Base-by-base conservation (phyloP, 129 eudicot species). In the Calendula officinalis region DNA sequence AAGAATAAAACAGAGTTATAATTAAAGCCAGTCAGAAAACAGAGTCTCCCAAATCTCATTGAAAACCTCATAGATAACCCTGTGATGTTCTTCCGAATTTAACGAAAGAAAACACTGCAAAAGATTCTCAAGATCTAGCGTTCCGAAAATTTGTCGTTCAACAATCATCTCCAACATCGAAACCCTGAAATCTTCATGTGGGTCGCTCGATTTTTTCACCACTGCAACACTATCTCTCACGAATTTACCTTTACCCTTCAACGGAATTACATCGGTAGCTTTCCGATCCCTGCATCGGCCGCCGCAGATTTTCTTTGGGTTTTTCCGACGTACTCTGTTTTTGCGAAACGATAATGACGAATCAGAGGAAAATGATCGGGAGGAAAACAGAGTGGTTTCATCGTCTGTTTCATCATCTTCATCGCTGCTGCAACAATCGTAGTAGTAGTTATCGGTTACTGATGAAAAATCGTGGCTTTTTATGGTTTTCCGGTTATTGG, bases 131-230 rank as follows among this genome's bases (percentile, higher is more conserved):
- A 91, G 70, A 45, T 91, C 97, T n/a, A 75, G 48, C 0, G 69
- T 73, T 6, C 85, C 86, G 50, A 81, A 86, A 5, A 91, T 86
- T 74, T 86, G 89, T 71, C 77, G 74, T 69, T 91, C 95, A 5
- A 87, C 75, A 11, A 91, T 91, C 97, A 91, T 91, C 66, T 91
- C 95, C 82, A 86, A 85, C 97, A 91, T 91, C 11, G 97, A 91
- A 14, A 77, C 77, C 81, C 90, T 80, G 62, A 91, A 91, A 78
- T 91, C 97, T 13, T 62, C 77, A 69, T 86, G 80, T 15, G 97
- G 97, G 77, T 91, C 90, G 27, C 76, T 80, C 15, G 97, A 91
- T 43, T 81, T 67, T 79, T 91, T 91, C 77, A 84, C 89, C 59
- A 91, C 78, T 1, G 95, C 97, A 63, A 84, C 75, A 50, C 94